Evolutionary conservation across 2,329 filamentous ascomycete species (phyloP), one percentile per base, ranked within the genome.

Genomic region (Alternaria alternata): DNA sequence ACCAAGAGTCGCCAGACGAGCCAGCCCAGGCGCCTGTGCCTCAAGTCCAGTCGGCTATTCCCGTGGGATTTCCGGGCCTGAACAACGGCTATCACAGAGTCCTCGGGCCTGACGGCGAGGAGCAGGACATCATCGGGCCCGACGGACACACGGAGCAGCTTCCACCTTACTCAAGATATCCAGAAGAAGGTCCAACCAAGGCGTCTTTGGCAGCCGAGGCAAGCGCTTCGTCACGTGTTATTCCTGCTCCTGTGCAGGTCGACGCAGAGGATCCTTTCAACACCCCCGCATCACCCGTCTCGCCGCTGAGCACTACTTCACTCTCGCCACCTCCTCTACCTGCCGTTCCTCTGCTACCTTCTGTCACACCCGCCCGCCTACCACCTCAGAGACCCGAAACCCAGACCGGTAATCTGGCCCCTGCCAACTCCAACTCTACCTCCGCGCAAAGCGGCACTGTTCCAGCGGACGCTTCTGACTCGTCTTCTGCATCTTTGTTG

Each of bases 81-180:
- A 83, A 83, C 6, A 86, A 86, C 61, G 81, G 85, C 55, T 96
- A 93, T 69, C 91, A 90, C 71, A 84, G 91, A 63, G 88, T 90
- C 52, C 79, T 92, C 52, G 91, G 91, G 0, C 90, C 92, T 0
- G 91, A 93, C 57, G 92, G 92, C 53, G 93, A 97, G 79, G 94
- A 97, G 69, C 92, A 90, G 47, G 93, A 94, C 75, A 87, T 97
- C 54, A 90, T 97, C 52, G 93, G 93, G 1, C 91, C 91, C 0
- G 88, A 96, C 71, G 94, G 94, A 1, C 93, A 97, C 74, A 90
- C 91, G 1, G 94, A 98, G 78, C 92, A 96, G 76, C 82, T 97
- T 18, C 94, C 94, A 12, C 94, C 94, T 0, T 98, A 98, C 75
- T 92, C 92, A 14, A 86, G 93, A 75, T 97, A 96, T 78, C 92